Evolutionary conservation across 139 green algal species (phyloP), one percentile per base, ranked within the genome.

Genomic region (Protoeuglena noctilucae): DNA sequence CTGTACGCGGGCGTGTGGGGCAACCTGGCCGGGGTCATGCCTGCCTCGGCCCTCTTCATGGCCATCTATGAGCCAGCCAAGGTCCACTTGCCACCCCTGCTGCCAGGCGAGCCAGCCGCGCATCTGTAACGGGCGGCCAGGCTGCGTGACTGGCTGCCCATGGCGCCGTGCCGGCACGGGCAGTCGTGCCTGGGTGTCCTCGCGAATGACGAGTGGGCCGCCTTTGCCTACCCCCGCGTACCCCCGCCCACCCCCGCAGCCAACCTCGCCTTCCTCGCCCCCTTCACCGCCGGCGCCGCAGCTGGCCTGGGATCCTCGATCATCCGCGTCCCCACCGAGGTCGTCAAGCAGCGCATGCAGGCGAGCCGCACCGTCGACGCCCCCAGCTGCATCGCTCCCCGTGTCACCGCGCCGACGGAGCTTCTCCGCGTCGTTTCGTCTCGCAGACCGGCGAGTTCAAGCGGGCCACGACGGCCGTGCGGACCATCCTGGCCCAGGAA

Each of bases 311-410:
- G 88, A 3, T 94, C 81, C 22, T 47, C 94, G 18, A 72, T 89
- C 30, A 63, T 79, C 26, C 76, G 90, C 3, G 90, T 98, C 41
- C 90, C 90, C 7, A 98, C 90, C 4, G 90, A 98, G 73, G 90
- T 96, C 18, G 61, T 96, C 28, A 96, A 96, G 82, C 86, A 92
- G 64, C 74, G 88, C 40, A 79, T 96, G 73, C 88, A 96, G 70
- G 87, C 82, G 22, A n/a, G n/a, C n/a, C n/a, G n/a, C n/a, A n/a
- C n/a, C n/a, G n/a, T n/a, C n/a, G n/a, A n/a, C n/a, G n/a, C n/a
- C n/a, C n/a, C n/a, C n/a, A n/a, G n/a, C n/a, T n/a, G n/a, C n/a
- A n/a, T n/a, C n/a, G n/a, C n/a, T n/a, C n/a, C n/a, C n/a, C n/a
- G n/a, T n/a, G n/a, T n/a, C n/a, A n/a, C n/a, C n/a, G n/a, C n/a